A percentile compares a stretch with the other conserved stretches of the same genome.
These are phyloP conservation scores for Lecanicillium sp. DNA, from an alignment of 2,329 filamentous ascomycete genomes.

Conservation along the genomic window DNA sequence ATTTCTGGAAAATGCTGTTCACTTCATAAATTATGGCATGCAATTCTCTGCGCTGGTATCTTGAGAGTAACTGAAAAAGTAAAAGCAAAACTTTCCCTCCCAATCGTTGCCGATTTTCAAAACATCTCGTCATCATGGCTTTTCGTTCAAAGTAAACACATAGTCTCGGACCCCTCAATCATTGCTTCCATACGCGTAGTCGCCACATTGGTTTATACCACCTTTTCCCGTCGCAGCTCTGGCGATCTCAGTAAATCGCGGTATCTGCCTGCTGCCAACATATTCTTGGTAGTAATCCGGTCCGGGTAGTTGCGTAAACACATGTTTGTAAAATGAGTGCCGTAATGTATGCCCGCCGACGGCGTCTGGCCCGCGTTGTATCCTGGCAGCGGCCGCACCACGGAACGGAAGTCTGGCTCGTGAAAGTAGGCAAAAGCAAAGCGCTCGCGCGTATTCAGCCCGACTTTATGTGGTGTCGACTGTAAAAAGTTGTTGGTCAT, in stretches of 20 bases:
- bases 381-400: constrained; percentile 33
- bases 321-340: constrained; percentile 46
- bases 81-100: no score
- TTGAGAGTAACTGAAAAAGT: no score
- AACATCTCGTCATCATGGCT: no score
- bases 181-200: no score
- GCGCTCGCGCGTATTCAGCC: constrained; percentile 37
- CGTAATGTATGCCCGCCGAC: constrained; percentile 37
- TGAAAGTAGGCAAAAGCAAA: constrained; percentile 45
- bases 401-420: constrained; percentile 39
- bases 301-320: constrained; percentile 41
- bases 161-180: no score
- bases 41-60: no score
- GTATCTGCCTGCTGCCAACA: constrained; percentile 22
- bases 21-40: no score
- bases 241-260: constrained; percentile 11
- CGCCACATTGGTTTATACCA: no score
- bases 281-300: constrained; percentile 32
- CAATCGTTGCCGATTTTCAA: no score
- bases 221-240: constrained; percentile 5
- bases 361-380: constrained; percentile 24
- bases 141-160: no score
- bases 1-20: no score
- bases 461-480: constrained; percentile 43
- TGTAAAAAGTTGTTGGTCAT: constrained; percentile 36